Evolutionary conservation across 1,139 yeast species (phyloP), one percentile per base, ranked within the genome.

Genomic region (Hyphopichia wangnamkhiaoensis): DNA sequence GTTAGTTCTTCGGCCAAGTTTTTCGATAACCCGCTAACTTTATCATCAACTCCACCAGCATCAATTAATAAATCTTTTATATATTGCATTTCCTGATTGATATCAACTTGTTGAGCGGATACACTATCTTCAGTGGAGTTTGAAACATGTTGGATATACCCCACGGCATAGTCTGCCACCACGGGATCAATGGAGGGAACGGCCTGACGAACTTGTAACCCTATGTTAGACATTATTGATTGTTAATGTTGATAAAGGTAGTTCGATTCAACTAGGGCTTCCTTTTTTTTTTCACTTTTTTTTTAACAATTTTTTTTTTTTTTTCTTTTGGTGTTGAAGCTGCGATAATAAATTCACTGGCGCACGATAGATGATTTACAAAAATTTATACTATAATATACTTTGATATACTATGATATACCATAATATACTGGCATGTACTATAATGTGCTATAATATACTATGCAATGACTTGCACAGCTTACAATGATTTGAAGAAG

Each of bases 91-190:
- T 90, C 97, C 23, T 69, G 60, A 5, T 75, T 68, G 33, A 90
- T 73, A 56, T 85, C 80, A 37, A 88, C 63, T 53, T 80, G 84
- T 45, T 84, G 89, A 25, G 90, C 81, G 31, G 80, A 67, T n/a
- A 87, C 94, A 34, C 91, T 82, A 59, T 89, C 96, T 50, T 82
- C 84, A 0, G 94, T 87, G 19, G 87, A 74, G 38, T 70, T 73
- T 18, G 89, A 79, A 18, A 90, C 71, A 64, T 89, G 93, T 46
- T 84, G 83, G 42, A 88, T 80, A 54, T 90, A 91, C 1, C 98
- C 98, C 33, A 84, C 84, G 2, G 95, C 95, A 56, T 91, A 91
- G 47, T 90, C 95, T 1, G 94, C 82, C 18, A 91, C 96, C n/a
- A 90, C 81, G 2, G 91, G 82, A 53, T 93, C 98, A 37, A 91